Conservation (phyloP, 257 asterid species). For the Fraxinus cuspidata region DNA sequence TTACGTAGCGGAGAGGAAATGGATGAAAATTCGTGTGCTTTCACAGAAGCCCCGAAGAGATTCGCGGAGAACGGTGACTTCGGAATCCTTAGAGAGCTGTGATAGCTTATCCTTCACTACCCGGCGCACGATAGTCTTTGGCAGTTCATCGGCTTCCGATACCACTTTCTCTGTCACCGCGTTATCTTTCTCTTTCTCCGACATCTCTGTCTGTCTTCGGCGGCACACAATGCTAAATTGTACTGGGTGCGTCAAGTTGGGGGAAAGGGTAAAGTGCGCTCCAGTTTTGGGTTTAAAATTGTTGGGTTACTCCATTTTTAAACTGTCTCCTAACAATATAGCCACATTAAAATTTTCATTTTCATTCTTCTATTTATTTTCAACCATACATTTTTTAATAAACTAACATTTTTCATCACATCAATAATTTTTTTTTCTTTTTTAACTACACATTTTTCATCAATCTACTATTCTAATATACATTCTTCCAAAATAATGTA, state of each 20-base stretch:
- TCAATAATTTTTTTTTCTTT: no score
- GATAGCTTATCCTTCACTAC: conserved; percentile 91
- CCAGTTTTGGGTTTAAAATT: neutral
- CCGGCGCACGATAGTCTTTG: conserved; percentile 87
- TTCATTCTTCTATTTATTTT: no score
- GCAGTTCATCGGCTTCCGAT: conserved; percentile 69
- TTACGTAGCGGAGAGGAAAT: conserved; percentile 85
- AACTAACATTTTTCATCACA: no score
- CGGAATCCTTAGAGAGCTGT: conserved; percentile 63
- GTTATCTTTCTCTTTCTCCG: conserved; percentile 38
- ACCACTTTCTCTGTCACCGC: conserved; percentile 41
- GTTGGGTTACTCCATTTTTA: no score
- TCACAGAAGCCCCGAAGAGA: conserved; percentile 83
- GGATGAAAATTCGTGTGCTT: conserved; percentile 81
- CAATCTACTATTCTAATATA: no score
- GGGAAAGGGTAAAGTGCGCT: neutral
- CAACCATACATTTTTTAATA: no score
- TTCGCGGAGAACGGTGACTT: conserved; percentile 70
- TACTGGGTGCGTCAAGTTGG: conserved; percentile 6
- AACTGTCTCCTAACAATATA: no score
- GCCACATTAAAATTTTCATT: no score
- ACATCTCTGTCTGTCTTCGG: conserved; percentile 28
- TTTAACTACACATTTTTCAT: no score
- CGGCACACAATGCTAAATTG: conserved; percentile 15
- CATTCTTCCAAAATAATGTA: no score